phyloP scores from a whole-genome alignment of 441 rosid species.

The Heliophila coronopifolia region DNA sequence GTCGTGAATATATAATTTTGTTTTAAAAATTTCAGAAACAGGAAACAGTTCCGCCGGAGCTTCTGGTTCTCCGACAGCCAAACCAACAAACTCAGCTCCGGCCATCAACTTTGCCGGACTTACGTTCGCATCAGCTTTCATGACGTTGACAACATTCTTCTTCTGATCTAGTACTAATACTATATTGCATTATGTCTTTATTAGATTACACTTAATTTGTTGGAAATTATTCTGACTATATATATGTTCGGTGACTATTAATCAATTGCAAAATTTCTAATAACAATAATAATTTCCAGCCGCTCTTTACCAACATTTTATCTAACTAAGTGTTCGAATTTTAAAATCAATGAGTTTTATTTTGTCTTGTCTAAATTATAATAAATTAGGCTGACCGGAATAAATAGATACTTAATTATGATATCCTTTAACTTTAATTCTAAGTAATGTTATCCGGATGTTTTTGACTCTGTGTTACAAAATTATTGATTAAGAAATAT shows the following conservation, averaged over 20 bases:
- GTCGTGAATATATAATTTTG: neutral
- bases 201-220: constrained; percentile 1
- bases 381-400: too few relatives aligned
- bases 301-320: constrained; percentile 9
- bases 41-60: constrained; percentile 19
- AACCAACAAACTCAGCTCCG: constrained; percentile 22
- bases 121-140: constrained; percentile 20
- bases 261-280: neutral
- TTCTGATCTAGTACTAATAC: constrained; percentile 18
- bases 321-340: neutral
- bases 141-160: constrained; percentile 21
- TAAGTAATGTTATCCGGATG: constrained; percentile 15
- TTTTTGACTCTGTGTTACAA: too few relatives aligned
- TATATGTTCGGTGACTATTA: too few relatives aligned
- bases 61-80: constrained; percentile 18
- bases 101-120: constrained; percentile 11
- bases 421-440: too few relatives aligned
- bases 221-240: constrained; percentile 19
- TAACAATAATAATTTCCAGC: constrained; percentile 20
- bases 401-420: too few relatives aligned
- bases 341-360: neutral
- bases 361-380: neutral
- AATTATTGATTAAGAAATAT: too few relatives aligned
- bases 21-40: neutral
- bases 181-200: neutral